These are phyloP conservation scores for Trichosporon coremiiforme DNA, from an alignment of 1,284 basidiomycete species.

Conservation along the genomic window DNA sequence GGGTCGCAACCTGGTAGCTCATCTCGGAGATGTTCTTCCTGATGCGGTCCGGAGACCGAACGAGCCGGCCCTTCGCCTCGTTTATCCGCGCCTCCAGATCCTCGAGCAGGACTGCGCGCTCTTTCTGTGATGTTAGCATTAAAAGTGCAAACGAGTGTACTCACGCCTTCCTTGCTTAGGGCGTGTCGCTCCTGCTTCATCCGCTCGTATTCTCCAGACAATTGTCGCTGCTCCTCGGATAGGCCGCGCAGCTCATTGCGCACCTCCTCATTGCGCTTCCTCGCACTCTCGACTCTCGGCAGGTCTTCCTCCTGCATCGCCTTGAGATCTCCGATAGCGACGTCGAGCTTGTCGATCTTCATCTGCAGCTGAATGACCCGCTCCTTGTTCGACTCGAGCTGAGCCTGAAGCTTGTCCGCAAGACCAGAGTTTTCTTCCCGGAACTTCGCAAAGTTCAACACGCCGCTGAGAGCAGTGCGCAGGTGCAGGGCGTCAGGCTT, in stretches of 20 bases:
- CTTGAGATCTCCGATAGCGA: constrained; percentile 66
- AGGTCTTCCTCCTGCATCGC: constrained; percentile 69
- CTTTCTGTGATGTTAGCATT: constrained; percentile 4
- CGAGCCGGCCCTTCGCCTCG: constrained; percentile 70
- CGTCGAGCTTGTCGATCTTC: constrained; percentile 62
- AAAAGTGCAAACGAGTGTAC: too few species aligned
- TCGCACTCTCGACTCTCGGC: constrained; percentile 66
- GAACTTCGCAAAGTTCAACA: constrained; percentile 91
- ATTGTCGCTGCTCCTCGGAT: constrained; percentile 64
- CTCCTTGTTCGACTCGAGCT: constrained; percentile 15
- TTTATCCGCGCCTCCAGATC: constrained; percentile 55
- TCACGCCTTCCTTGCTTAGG: constrained; percentile 37
- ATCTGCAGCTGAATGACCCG: constrained; percentile 58
- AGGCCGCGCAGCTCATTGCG: constrained; percentile 66
- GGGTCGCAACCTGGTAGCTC: constrained; percentile 66
- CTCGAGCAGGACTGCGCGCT: constrained; percentile 31
- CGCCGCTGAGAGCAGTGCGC: constrained; percentile 72
- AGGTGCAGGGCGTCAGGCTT: constrained; percentile 73
- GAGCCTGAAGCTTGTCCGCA: constrained; percentile 32
- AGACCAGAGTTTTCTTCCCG: constrained; percentile 44
- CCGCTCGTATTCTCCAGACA: constrained; percentile 60
- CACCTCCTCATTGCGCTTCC: constrained; percentile 65
- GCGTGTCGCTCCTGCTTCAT: constrained; percentile 64
- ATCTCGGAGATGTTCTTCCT: constrained; percentile 74
- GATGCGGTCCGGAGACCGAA: constrained; percentile 83